Percentiles rank a stretch among this genome's conserved stretches.
These are phyloP conservation scores for Gossypium arboreum DNA, from an alignment of 345 rosid species.

Conservation along the genomic window DNA sequence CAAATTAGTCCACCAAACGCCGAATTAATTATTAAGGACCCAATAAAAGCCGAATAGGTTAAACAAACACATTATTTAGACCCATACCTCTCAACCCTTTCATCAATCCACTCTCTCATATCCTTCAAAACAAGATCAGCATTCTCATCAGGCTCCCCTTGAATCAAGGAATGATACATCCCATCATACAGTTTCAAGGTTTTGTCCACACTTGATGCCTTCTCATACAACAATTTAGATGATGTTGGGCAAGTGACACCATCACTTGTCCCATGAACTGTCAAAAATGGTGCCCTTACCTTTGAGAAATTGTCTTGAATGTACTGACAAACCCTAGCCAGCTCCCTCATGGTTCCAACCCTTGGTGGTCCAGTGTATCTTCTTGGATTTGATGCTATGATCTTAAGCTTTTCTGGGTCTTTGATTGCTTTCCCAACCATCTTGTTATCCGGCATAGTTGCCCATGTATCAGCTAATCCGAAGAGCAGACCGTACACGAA, in stretches of 20 bases:
- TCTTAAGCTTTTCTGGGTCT: constrained; percentile 75
- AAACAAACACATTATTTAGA: constrained; percentile 11
- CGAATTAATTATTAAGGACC: background rate
- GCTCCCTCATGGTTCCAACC: constrained; percentile 96
- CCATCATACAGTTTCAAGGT: constrained; percentile 80
- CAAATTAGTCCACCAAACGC: background rate
- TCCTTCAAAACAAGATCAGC: constrained; percentile 69
- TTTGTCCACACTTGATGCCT: constrained; percentile 70
- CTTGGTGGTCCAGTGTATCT: constrained; percentile 82
- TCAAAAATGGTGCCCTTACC: constrained; percentile 62
- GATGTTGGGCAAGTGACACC: constrained; percentile 75
- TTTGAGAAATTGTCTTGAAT: constrained; percentile 66
- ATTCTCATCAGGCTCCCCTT: constrained; percentile 88
- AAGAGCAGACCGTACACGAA: constrained; percentile 79
- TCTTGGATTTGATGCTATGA: constrained; percentile 78
- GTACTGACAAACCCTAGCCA: constrained; percentile 63
- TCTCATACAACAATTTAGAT: constrained; percentile 70
- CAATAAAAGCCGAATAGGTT: too few relatives aligned
- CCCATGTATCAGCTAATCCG: constrained; percentile 95
- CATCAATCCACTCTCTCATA: constrained; percentile 97
- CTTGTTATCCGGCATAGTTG: constrained; percentile 80
- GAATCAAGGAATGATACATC: constrained; percentile 90
- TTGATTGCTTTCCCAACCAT: constrained; percentile 83
- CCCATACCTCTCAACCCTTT: constrained; percentile 64
- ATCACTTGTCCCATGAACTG: constrained; percentile 78